A percentile compares a stretch with the other conserved stretches of the same genome.
Evolutionary conservation across 495 filamentous ascomycete genomes (phyloP).

Genomic region (Ramalina intermedia): DNA sequence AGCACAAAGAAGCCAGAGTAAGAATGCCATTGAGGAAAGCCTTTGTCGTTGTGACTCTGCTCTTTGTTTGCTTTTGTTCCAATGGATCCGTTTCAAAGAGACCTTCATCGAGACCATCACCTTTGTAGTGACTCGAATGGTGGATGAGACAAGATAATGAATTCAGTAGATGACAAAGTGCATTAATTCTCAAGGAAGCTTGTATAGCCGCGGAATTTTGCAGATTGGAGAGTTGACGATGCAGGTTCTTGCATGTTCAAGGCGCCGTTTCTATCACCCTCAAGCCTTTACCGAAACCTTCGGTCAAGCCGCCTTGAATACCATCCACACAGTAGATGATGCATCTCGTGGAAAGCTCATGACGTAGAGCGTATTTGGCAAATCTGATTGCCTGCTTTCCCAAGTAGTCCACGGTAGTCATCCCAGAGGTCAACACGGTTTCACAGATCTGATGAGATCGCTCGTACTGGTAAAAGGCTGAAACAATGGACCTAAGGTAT

Average conservation of each 20-base stretch:
- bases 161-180: no score
- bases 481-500: conserved; percentile 39
- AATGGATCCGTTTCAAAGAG: no score
- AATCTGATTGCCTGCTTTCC: conserved; percentile 36
- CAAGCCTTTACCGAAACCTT: conserved; percentile 6
- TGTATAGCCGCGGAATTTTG: no score
- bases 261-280: conserved; percentile 3
- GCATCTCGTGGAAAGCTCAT: not conserved
- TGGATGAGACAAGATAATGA: no score
- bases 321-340: conserved; percentile 9
- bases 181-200: no score
- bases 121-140: no score
- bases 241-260: not conserved
- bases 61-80: no score
- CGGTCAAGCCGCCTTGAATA: conserved; percentile 7
- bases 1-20: no score
- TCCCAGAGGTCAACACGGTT: conserved; percentile 31
- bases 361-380: conserved; percentile 7
- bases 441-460: conserved; percentile 47
- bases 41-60: no score
- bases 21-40: no score
- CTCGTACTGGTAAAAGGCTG: conserved; percentile 43
- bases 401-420: conserved; percentile 37
- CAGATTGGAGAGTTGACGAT: no score
- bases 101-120: no score